These are phyloP conservation scores for Zoysia pacifica DNA, from an alignment of 176 grass and related monocot species.

Conservation along the genomic window DNA sequence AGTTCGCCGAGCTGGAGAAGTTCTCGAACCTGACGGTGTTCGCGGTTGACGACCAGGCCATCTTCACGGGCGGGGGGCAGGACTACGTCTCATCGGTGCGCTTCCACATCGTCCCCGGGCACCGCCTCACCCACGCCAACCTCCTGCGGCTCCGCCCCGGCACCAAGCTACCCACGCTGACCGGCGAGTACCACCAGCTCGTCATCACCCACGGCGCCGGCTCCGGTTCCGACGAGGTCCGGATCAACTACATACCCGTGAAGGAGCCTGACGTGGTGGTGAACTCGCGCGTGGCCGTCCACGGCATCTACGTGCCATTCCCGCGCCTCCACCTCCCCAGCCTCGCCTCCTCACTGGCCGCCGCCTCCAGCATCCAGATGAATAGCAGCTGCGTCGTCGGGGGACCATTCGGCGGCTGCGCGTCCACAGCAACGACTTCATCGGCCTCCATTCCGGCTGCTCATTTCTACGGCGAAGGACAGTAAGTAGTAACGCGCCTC, in stretches of 20 bases:
- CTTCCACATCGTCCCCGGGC: constrained; percentile 67
- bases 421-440: constrained; percentile 16
- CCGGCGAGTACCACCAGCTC: constrained; percentile 54
- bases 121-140: constrained; percentile 54
- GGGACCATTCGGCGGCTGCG: constrained; percentile 31
- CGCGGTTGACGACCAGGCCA: constrained; percentile 62
- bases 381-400: constrained; percentile 24
- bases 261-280: constrained; percentile 65
- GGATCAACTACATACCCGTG: constrained; percentile 76
- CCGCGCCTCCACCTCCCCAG: constrained; percentile 60
- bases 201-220: constrained; percentile 52
- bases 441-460: constrained; percentile 23
- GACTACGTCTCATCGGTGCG: constrained; percentile 63
- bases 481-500: constrained; percentile 36
- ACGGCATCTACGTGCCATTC: constrained; percentile 60
- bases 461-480: constrained; percentile 22
- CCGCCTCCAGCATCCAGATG: constrained; percentile 24
- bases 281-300: constrained; percentile 69
- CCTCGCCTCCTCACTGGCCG: constrained; percentile 45
- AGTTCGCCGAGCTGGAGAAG: constrained; percentile 60
- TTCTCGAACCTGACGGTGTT: constrained; percentile 71
- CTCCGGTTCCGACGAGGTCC: constrained; percentile 36
- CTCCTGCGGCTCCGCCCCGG: constrained; percentile 52
- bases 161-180: constrained; percentile 61
- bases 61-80: constrained; percentile 68